Evolutionary conservation across 352 stramenopile species (phyloP).

Genomic region (Thalassiosira sp.): DNA sequence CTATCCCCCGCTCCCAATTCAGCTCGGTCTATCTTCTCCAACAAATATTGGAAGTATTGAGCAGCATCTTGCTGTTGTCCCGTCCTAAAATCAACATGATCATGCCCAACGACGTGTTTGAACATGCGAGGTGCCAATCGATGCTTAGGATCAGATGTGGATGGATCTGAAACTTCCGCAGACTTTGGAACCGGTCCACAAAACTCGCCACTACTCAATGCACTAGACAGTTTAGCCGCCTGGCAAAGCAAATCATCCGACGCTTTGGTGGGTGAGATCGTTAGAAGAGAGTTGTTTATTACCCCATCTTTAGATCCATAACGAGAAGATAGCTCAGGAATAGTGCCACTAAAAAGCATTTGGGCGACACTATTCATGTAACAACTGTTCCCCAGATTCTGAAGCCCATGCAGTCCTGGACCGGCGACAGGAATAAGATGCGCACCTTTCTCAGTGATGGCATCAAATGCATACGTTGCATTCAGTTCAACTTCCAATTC

Average conservation of each 20-base stretch:
- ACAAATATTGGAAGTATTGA: slow-evolving; percentile 96
- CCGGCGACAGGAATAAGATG: slow-evolving; percentile 90
- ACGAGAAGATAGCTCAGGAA: slow-evolving; percentile 70
- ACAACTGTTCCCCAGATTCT: slow-evolving; percentile 99
- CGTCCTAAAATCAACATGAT: slow-evolving; percentile 95
- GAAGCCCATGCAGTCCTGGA: slow-evolving; percentile 92
- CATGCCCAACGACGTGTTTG: slow-evolving; percentile 91
- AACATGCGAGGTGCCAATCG: slow-evolving; percentile 91
- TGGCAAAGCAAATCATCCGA: slow-evolving; percentile 89
- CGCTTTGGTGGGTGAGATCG: slow-evolving; percentile 61
- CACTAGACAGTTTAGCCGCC: slow-evolving; percentile 90
- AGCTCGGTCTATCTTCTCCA: slow-evolving; percentile 89
- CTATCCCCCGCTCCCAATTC: slow-evolving; percentile 80
- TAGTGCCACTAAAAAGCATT: slow-evolving; percentile 87
- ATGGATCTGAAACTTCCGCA: slow-evolving; percentile 49
- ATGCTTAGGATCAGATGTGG: slow-evolving; percentile 71
- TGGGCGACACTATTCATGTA: slow-evolving; percentile 99
- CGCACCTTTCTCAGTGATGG: slow-evolving; percentile 95
- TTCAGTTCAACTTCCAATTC: slow-evolving; percentile 98
- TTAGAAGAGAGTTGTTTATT: slow-evolving; percentile 47
- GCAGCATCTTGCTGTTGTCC: slow-evolving; percentile 97
- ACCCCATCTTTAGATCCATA: slow-evolving; percentile 63
- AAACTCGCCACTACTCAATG: slow-evolving; percentile 89
- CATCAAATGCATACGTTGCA: slow-evolving; percentile 96
- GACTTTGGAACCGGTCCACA: slow-evolving; percentile 66